Conservation (phyloP, 2,329 filamentous ascomycete genomes). For the Alternaria viburni region DNA sequence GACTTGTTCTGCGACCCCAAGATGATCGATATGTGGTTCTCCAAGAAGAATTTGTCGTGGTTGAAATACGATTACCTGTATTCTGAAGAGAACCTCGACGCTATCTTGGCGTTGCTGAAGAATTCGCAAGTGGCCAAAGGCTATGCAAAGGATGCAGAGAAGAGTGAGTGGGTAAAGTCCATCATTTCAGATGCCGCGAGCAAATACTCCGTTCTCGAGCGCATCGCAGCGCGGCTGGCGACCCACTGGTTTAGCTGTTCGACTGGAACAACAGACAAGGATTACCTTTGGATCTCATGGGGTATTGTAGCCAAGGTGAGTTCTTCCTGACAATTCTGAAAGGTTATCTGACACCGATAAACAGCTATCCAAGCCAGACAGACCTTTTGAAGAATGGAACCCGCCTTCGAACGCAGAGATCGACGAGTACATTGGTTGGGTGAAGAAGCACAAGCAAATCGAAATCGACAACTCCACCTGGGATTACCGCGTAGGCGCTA, state of each 20-base stretch:
- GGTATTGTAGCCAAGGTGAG: not conserved
- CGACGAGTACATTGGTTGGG: not conserved
- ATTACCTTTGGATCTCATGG: not conserved
- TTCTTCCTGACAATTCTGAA: not conserved
- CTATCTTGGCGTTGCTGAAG: not conserved
- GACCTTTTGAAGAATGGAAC: not conserved
- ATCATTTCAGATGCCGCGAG: not conserved
- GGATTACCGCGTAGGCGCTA: not conserved
- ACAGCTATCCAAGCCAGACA: not conserved
- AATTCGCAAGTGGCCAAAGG: conserved; percentile 17
- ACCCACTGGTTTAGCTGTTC: conserved; percentile 2
- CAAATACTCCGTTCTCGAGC: conserved; percentile 4
- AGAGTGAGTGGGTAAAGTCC: conserved; percentile 9
- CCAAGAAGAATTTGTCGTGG: not conserved
- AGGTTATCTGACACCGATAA: not conserved
- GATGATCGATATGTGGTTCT: not conserved
- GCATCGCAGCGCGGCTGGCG: not conserved
- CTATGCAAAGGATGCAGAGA: conserved; percentile 6
- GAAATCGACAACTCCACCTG: not conserved
- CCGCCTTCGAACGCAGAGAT: not conserved
- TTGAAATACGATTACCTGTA: not conserved
- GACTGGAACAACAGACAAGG: not conserved
- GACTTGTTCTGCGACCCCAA: not conserved
- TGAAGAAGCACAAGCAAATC: not conserved
- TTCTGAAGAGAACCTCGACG: no score